These are phyloP conservation scores for Trichoderma sp. DNA, from an alignment of 2,329 filamentous ascomycete genomes.

Conservation along the genomic window DNA sequence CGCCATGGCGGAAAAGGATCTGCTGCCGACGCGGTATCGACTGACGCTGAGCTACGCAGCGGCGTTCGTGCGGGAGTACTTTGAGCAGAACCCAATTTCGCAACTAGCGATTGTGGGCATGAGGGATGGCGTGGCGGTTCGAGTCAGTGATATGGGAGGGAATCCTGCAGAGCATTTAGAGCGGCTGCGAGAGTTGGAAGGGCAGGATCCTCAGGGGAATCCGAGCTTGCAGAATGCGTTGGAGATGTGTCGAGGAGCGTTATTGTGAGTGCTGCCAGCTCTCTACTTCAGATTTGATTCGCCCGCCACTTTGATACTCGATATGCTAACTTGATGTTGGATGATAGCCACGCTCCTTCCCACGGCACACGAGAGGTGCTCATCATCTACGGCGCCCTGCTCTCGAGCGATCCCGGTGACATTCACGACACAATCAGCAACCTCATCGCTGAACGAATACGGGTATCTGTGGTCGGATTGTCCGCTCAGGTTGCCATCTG, in stretches of 20 bases:
- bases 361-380: constrained; percentile 93
- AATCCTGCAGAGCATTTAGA: constrained; percentile 87
- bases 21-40: constrained; percentile 82
- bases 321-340: constrained; percentile 18
- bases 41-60: constrained; percentile 79
- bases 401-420: constrained; percentile 89
- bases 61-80: constrained; percentile 90
- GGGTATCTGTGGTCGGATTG: constrained; percentile 85
- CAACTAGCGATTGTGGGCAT: constrained; percentile 92
- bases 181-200: constrained; percentile 65
- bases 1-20: constrained; percentile 92
- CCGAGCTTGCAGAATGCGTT: constrained; percentile 90
- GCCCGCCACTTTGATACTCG: neutral
- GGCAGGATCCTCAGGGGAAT: constrained; percentile 68
- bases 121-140: constrained; percentile 83
- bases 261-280: constrained; percentile 61
- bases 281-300: neutral
- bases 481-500: constrained; percentile 92
- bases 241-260: constrained; percentile 86
- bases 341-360: constrained; percentile 73
- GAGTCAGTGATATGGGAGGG: constrained; percentile 85
- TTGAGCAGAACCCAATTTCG: constrained; percentile 97
- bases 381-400: constrained; percentile 84
- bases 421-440: constrained; percentile 85
- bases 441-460: constrained; percentile 78